phyloP scores from a whole-genome alignment of 2,329 filamentous ascomycete species.

The Aspergillus fructus region DNA sequence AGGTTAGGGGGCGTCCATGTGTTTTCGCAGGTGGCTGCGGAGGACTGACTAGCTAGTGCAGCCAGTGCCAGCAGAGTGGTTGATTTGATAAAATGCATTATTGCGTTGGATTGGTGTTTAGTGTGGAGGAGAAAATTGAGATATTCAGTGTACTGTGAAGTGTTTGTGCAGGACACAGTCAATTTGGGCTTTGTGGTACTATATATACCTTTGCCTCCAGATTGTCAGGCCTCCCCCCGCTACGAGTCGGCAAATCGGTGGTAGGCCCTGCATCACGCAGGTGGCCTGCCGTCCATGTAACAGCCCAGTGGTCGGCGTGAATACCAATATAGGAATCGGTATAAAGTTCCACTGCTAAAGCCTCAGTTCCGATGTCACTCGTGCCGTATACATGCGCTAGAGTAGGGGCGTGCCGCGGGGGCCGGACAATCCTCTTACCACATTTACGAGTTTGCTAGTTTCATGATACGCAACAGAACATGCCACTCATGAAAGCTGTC shows the following conservation, averaged over 20 bases:
- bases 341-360: too few relatives aligned
- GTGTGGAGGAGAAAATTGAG: not conserved
- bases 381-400: too few relatives aligned
- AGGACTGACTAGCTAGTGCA: not conserved
- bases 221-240: not conserved
- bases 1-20: not conserved
- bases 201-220: not conserved
- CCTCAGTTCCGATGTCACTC: too few relatives aligned
- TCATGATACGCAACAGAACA: not conserved
- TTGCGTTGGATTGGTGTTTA: not conserved
- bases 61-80: not conserved
- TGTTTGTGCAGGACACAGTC: not conserved
- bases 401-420: too few relatives aligned
- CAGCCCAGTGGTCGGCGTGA: too few relatives aligned
- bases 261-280: too few relatives aligned
- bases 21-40: not conserved
- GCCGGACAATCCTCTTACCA: not conserved
- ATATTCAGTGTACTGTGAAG: too few relatives aligned
- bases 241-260: too few relatives aligned
- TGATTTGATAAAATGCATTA: not conserved
- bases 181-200: not conserved
- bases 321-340: too few relatives aligned
- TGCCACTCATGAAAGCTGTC: conserved; percentile 28
- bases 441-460: not conserved
- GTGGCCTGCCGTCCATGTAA: too few relatives aligned